These are phyloP conservation scores for Tulasnella calospora DNA, from an alignment of 768 basidiomycete genomes.

Conservation along the genomic window DNA sequence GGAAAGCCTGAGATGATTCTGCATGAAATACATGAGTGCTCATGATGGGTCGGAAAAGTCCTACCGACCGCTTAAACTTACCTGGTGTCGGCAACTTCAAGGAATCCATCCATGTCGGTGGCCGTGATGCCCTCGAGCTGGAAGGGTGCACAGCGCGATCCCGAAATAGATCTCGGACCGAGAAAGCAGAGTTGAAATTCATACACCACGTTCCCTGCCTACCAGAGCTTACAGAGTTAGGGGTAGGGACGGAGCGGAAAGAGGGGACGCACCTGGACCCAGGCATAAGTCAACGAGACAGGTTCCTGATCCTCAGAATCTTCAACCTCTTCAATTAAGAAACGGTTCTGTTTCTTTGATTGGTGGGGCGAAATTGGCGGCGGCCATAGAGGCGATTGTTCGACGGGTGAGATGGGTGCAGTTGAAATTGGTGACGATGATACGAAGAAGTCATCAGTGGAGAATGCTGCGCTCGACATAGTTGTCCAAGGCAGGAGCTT, in stretches of 20 bases:
- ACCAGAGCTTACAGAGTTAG: background rate
- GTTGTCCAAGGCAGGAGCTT: background rate
- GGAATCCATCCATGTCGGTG: background rate
- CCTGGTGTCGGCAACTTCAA: background rate
- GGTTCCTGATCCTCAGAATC: background rate
- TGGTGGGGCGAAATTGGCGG: background rate
- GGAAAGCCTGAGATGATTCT: background rate
- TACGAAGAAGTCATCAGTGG: background rate
- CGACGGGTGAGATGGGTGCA: background rate
- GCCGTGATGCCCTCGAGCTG: background rate
- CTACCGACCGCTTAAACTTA: background rate
- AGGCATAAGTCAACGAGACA: background rate
- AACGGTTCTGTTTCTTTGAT: background rate
- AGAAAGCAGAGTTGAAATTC: background rate
- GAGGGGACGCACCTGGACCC: background rate
- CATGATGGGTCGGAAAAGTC: background rate
- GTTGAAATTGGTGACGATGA: background rate
- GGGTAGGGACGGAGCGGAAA: background rate
- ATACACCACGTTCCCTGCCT: background rate
- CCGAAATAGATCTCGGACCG: background rate
- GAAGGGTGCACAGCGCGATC: background rate
- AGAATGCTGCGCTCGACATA: background rate
- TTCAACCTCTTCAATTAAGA: background rate
- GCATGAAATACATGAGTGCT: background rate
- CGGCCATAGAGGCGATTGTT: background rate